A percentile compares a stretch with the other conserved stretches of the same genome.
These are phyloP conservation scores for Chrysosporium queenslandicum DNA, from an alignment of 2,329 filamentous ascomycete species.

Conservation along the genomic window DNA sequence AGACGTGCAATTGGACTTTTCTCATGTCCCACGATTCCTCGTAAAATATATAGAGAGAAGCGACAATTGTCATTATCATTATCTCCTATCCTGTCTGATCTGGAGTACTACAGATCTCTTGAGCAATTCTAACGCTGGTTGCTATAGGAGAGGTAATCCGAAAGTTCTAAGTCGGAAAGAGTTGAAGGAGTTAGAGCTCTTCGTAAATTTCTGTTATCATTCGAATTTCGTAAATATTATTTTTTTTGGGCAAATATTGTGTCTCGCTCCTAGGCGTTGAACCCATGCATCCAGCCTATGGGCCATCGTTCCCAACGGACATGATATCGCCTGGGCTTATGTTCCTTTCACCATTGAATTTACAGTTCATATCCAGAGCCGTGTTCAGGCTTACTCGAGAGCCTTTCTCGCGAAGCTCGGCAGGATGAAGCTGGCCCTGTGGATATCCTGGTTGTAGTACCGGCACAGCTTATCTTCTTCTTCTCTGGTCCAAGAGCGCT, in stretches of 20 bases:
- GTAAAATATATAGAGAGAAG: not conserved
- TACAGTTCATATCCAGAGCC: not conserved
- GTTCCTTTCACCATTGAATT: not conserved
- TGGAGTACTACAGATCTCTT: not conserved
- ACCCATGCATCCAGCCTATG: not conserved
- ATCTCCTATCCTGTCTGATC: not conserved
- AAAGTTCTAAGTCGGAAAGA: not conserved
- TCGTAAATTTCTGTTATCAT: not conserved
- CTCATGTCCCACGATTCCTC: not conserved
- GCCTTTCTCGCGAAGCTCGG: constrained; percentile 85
- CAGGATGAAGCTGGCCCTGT: constrained; percentile 86
- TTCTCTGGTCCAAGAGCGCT: constrained; percentile 70
- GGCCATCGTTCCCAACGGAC: too few relatives aligned
- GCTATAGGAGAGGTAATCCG: not conserved
- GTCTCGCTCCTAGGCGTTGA: too few relatives aligned
- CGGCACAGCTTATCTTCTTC: constrained; percentile 88
- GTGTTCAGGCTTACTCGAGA: constrained; percentile 7
- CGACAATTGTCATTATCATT: not conserved
- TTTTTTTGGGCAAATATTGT: not conserved
- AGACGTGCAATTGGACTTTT: too few relatives aligned
- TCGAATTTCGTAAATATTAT: not conserved
- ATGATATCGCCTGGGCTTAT: not conserved
- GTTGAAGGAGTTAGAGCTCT: not conserved
- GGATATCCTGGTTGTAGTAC: constrained; percentile 97
- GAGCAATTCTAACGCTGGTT: not conserved